Evolutionary conservation across 2,329 filamentous ascomycete genomes (phyloP).

Genomic region (Colletotrichum neosansevieriae): DNA sequence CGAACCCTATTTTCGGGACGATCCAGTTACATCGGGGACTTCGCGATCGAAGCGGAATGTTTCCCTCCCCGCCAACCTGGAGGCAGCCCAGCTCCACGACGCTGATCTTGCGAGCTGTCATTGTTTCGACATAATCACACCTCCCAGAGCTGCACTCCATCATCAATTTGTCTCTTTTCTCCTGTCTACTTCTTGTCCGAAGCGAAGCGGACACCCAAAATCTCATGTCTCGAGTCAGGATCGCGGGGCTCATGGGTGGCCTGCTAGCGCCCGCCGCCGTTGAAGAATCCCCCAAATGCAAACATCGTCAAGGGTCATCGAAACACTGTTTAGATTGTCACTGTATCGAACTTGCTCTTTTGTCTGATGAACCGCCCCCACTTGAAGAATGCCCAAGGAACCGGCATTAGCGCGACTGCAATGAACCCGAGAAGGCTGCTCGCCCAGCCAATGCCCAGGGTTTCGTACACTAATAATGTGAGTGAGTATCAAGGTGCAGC

Average conservation of each 20-base stretch:
- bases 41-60: not conserved
- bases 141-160: not conserved
- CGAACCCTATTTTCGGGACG: conserved; percentile 6
- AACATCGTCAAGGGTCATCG: conserved; percentile 33
- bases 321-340: conserved; percentile 45
- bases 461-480: conserved; percentile 53
- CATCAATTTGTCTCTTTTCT: no score
- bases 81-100: not conserved
- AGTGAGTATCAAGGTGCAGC: not conserved
- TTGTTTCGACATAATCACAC: not conserved
- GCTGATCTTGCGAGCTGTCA: not conserved
- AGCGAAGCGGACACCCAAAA: no score
- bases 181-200: no score
- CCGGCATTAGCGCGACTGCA: conserved; percentile 59
- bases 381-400: conserved; percentile 66
- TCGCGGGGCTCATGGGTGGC: not conserved
- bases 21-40: conserved; percentile 27
- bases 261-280: conserved; percentile 12
- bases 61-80: not conserved
- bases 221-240: not conserved
- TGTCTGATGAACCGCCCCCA: conserved; percentile 58
- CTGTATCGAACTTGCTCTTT: conserved; percentile 55
- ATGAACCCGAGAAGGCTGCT: conserved; percentile 62
- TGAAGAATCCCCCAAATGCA: not conserved
- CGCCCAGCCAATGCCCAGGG: conserved; percentile 60